These are phyloP conservation scores for Leccinum subspadiceum DNA, from an alignment of 1,284 basidiomycete genomes.

Conservation along the genomic window DNA sequence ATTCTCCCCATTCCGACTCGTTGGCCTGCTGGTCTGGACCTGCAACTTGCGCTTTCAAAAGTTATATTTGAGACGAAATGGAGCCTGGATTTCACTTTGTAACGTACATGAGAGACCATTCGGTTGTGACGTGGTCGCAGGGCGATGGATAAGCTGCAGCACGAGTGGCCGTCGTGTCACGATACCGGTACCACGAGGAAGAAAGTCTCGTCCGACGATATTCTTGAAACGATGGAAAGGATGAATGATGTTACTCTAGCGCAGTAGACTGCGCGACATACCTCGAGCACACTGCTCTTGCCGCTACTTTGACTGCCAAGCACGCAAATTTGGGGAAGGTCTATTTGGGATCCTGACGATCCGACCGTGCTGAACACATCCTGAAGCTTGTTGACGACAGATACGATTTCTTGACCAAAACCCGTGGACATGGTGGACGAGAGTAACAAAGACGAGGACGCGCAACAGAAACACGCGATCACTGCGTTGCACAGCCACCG, in stretches of 20 bases:
- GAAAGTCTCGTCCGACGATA: constrained; percentile 95
- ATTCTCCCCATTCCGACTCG: constrained; percentile 97
- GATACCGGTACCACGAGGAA: constrained; percentile 96
- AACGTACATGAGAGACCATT: constrained; percentile 46
- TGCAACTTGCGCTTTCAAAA: constrained; percentile 42
- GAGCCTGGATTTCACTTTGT: constrained; percentile 1
- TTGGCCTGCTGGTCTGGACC: constrained; percentile 72
- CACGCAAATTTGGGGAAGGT: constrained; percentile 85
- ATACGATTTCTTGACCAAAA: constrained; percentile 75
- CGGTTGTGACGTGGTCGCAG: constrained; percentile 45
- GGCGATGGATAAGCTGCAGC: constrained; percentile 91
- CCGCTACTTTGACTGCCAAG: constrained; percentile 85
- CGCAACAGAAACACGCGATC: constrained; percentile 28
- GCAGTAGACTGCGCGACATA: constrained; percentile 33
- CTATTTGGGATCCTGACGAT: constrained; percentile 70
- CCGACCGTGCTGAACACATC: constrained; percentile 85
- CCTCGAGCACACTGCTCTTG: constrained; percentile 86
- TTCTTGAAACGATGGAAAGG: constrained; percentile 54
- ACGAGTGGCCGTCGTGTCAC: constrained; percentile 95
- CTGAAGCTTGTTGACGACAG: constrained; percentile 79
- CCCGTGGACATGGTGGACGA: constrained; percentile 52
- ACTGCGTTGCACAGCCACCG: constrained; percentile 28
- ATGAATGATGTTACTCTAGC: constrained; percentile 1
- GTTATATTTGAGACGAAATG: constrained; percentile 5
- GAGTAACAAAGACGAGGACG: constrained; percentile 16